These are phyloP conservation scores for Fusarium proliferatum DNA, from an alignment of 2,329 filamentous ascomycete genomes.

Conservation along the genomic window DNA sequence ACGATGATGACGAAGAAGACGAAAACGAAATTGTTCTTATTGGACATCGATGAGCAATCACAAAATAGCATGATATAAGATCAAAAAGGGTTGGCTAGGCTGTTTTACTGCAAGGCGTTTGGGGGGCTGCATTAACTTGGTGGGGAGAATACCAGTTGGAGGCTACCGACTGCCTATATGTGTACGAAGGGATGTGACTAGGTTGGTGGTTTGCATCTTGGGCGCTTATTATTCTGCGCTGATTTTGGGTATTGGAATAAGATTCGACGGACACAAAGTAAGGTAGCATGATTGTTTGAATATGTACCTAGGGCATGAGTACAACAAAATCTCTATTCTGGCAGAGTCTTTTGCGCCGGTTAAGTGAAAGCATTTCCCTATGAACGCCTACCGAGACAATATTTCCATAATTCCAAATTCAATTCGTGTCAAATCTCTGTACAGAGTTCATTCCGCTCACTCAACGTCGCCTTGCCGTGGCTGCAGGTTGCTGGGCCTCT, in stretches of 20 bases:
- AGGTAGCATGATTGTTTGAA: constrained; percentile 16
- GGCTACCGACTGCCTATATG: constrained; percentile 18
- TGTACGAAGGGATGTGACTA: constrained; percentile 21
- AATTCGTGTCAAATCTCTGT: neutral
- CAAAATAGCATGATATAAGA: constrained; percentile 6
- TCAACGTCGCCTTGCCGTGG: constrained; percentile 46
- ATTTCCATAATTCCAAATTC: neutral
- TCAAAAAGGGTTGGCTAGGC: constrained; percentile 7
- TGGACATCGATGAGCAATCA: constrained; percentile 57
- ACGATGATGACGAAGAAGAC: constrained; percentile 64
- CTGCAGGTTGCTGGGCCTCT: constrained; percentile 61
- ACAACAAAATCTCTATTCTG: constrained; percentile 15
- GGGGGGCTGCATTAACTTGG: constrained; percentile 25
- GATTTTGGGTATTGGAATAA: neutral
- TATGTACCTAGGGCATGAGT: constrained; percentile 5
- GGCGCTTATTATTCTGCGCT: constrained; percentile 24
- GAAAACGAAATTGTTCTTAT: constrained; percentile 63
- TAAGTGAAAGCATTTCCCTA: constrained; percentile 12
- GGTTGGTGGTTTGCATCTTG: constrained; percentile 21
- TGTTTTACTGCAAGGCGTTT: constrained; percentile 42
- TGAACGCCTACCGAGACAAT: constrained; percentile 19
- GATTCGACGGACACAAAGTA: constrained; percentile 11
- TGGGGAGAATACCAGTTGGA: constrained; percentile 17
- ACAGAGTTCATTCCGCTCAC: neutral
- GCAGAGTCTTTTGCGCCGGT: neutral